phyloP scores from a whole-genome alignment of 768 basidiomycete genomes.

The Amanita molliuscula region DNA sequence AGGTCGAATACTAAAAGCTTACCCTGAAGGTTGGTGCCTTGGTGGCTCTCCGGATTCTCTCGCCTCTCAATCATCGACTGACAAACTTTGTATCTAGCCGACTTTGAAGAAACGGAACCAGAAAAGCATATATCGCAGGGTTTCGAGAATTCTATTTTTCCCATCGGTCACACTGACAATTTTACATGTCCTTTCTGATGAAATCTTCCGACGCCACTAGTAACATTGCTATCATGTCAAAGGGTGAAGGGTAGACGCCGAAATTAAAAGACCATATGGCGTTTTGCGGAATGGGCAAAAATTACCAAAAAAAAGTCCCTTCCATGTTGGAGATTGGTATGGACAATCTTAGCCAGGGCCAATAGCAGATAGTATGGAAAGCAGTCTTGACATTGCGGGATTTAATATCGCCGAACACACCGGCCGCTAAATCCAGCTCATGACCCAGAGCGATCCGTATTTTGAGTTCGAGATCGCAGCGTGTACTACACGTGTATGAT shows the following conservation, averaged over 20 bases:
- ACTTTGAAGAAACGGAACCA: not conserved
- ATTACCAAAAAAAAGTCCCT: not conserved
- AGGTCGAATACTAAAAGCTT: constrained; percentile 6
- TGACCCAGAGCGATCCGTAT: not conserved
- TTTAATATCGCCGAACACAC: not conserved
- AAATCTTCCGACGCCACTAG: constrained; percentile 4
- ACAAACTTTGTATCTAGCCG: not conserved
- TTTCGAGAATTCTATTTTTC: constrained; percentile 1
- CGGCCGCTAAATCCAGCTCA: not conserved
- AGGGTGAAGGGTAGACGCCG: constrained; percentile 1
- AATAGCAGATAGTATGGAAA: not conserved
- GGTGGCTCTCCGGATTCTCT: not conserved
- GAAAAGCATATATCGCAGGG: not conserved
- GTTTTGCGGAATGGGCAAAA: not conserved
- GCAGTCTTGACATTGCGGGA: not conserved
- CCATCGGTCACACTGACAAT: not conserved
- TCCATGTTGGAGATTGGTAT: not conserved
- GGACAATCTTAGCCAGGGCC: not conserved
- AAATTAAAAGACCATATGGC: constrained; percentile 7
- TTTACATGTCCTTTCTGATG: constrained; percentile 4
- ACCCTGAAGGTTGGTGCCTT: constrained; percentile 6
- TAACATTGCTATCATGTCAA: not conserved
- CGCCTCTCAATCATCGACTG: constrained; percentile 1
- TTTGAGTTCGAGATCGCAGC: constrained; percentile 2
- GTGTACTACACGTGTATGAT: constrained; percentile 18